These are phyloP conservation scores for Pholiota adiposa DNA, from an alignment of 1,284 basidiomycete species.

Conservation along the genomic window DNA sequence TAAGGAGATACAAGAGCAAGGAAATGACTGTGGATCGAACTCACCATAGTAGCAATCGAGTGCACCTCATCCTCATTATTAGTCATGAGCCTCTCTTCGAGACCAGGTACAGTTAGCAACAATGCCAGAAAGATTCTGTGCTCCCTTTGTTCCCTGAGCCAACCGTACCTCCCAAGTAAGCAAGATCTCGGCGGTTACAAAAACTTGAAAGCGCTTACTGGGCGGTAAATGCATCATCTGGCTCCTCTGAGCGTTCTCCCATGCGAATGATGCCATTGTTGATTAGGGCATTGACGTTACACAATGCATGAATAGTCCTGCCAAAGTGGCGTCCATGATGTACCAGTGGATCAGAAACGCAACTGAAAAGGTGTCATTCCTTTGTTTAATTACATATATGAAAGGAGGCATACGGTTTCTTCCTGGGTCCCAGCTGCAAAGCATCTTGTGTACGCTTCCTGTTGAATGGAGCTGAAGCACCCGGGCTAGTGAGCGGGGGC, in stretches of 20 bases:
- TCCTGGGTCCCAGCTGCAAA: too few species aligned
- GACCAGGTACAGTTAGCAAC: background rate
- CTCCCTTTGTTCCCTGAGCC: background rate
- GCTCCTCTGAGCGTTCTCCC: background rate
- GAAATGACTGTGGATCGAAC: background rate
- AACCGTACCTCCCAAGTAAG: too few species aligned
- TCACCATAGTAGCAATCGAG: background rate
- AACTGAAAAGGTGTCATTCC: too few species aligned
- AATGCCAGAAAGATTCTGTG: background rate
- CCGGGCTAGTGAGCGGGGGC: too few species aligned
- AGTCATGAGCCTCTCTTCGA: background rate
- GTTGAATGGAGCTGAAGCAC: too few species aligned
- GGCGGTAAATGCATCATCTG: background rate
- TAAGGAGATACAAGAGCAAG: too few species aligned
- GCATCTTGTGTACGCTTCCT: too few species aligned
- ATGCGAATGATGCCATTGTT: background rate
- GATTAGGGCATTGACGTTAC: background rate
- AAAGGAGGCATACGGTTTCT: too few species aligned
- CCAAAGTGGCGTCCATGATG: slow-evolving; percentile 2
- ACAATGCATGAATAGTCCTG: background rate
- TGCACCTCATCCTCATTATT: background rate
- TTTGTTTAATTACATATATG: too few species aligned
- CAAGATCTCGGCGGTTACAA: too few species aligned
- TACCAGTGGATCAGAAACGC: slow-evolving; percentile 9
- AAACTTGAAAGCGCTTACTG: background rate